Conservation (phyloP, 768 basidiomycete species). For the Leccinum fibrillosum region DNA sequence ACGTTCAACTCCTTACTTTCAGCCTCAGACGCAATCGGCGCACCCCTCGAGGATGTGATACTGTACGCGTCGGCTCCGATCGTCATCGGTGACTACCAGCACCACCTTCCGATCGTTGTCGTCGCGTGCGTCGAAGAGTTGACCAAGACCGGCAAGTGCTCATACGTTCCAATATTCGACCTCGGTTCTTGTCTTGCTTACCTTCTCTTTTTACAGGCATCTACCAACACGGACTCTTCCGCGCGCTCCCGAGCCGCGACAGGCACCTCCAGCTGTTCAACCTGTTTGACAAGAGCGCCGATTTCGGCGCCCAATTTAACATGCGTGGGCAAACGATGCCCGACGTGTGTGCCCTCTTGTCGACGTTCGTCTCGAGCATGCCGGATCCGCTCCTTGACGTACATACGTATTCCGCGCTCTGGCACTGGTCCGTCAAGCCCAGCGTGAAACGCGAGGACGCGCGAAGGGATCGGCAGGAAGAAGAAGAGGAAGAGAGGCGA, state of each 20-base stretch:
- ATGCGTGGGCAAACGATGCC: slow-evolving; percentile 38
- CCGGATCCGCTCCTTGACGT: slow-evolving; percentile 45
- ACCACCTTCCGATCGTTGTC: slow-evolving; percentile 38
- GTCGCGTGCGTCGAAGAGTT: slow-evolving; percentile 23
- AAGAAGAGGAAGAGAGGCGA: slow-evolving; percentile 33
- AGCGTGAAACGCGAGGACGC: slow-evolving; percentile 35
- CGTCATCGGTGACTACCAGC: slow-evolving; percentile 35
- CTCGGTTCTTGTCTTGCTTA: no score
- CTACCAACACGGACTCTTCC: no score
- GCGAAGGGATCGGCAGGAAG: slow-evolving; percentile 26
- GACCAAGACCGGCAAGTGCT: no score
- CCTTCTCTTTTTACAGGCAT: no score
- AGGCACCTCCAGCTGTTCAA: slow-evolving; percentile 32
- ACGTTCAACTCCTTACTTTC: neutral
- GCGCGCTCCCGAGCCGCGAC: no score
- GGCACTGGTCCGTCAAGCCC: slow-evolving; percentile 43
- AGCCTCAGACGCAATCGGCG: slow-evolving; percentile 34
- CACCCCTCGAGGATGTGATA: slow-evolving; percentile 34
- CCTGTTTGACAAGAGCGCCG: slow-evolving; percentile 34
- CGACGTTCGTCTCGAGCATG: slow-evolving; percentile 45
- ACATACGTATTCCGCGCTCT: slow-evolving; percentile 39
- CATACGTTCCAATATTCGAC: no score
- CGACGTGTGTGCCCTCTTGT: slow-evolving; percentile 44
- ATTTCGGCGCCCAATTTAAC: slow-evolving; percentile 9
- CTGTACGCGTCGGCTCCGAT: slow-evolving; percentile 32